Conservation (phyloP, 768 basidiomycete species). For the Suillus subaureus region DNA sequence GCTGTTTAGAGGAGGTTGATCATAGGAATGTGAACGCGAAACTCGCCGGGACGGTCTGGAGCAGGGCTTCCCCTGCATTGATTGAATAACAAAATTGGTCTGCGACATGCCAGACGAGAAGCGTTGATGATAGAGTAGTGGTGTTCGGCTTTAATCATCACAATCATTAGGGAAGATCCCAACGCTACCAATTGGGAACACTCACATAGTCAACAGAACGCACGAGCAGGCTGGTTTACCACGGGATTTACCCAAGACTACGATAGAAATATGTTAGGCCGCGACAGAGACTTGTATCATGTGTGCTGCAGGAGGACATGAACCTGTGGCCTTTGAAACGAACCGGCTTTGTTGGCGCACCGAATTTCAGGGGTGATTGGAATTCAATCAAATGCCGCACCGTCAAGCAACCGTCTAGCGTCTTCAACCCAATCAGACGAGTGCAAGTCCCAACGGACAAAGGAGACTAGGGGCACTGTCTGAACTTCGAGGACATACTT, state of each 20-base stretch:
- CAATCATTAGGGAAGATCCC: background rate
- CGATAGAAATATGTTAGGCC: background rate
- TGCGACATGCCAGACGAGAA: background rate
- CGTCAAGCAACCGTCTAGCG: background rate
- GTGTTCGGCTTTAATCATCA: background rate
- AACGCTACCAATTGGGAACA: background rate
- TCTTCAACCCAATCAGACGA: background rate
- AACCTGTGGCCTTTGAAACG: background rate
- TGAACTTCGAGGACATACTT: background rate
- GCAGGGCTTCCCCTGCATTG: background rate
- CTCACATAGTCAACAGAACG: slow-evolving; percentile 2
- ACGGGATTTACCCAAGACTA: background rate
- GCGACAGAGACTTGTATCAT: background rate
- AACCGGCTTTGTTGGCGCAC: background rate
- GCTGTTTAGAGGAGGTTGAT: background rate
- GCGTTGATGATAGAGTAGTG: background rate
- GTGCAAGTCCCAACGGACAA: background rate
- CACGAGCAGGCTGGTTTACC: background rate
- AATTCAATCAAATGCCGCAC: background rate
- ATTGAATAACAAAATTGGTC: background rate
- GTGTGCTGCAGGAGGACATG: background rate
- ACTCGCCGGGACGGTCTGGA: slow-evolving; percentile 1
- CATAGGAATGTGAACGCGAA: background rate
- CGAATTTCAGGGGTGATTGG: background rate
- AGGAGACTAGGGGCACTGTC: too few species aligned